Base-by-base conservation (phyloP, 2,329 filamentous ascomycete species). In the Microdochium nivale region DNA sequence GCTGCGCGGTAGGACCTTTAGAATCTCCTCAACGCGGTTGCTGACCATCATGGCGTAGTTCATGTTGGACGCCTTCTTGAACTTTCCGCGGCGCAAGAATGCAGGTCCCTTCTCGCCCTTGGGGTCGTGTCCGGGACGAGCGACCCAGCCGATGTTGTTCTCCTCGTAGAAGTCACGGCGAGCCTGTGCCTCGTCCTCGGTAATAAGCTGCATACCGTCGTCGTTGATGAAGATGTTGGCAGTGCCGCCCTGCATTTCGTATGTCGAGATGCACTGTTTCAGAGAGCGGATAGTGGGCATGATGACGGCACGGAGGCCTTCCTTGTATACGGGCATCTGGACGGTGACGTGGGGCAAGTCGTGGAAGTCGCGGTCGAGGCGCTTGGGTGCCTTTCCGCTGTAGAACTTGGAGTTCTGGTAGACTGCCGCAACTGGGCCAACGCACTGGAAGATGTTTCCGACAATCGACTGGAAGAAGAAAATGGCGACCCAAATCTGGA, bases 11-110 rank as follows among this genome's bases (percentile, higher is more conserved):
- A 85, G 70, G 32, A 67, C 64, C 21, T 70, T 65, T 3, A 90
- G 74, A 68, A 82, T 86, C 49, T 88, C 86, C 64, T 90, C 86
- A 32, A 89, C 83, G 58, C 78, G 80, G 69, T 79, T 82, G 27
- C 81, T 85, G 54, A 87, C 75, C 75, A 84, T 83, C 54, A 87
- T 71, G 25, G 76, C 82, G 58, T 78, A 86, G 70, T 87, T 87
- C 83, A 87, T 87, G 72, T 87, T 87, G 53, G 83, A 86, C 1
- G 83, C 83, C 74, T 87, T 81, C 71, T 82, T 81, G 70, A 83
- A 83, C 71, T 86, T 86, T 61, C 83, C 83, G 59, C 76, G 77
- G 52, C 83, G 78, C 51, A 79, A 59, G 61, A 83, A 84, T 10
- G 71, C 70, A 13, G 68, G 66, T 47, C 72, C 75, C 25, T 80